A percentile compares a stretch with the other conserved stretches of the same genome.
These are phyloP conservation scores for Pythium volutum DNA, from an alignment of 352 stramenopile species.

Conservation along the genomic window DNA sequence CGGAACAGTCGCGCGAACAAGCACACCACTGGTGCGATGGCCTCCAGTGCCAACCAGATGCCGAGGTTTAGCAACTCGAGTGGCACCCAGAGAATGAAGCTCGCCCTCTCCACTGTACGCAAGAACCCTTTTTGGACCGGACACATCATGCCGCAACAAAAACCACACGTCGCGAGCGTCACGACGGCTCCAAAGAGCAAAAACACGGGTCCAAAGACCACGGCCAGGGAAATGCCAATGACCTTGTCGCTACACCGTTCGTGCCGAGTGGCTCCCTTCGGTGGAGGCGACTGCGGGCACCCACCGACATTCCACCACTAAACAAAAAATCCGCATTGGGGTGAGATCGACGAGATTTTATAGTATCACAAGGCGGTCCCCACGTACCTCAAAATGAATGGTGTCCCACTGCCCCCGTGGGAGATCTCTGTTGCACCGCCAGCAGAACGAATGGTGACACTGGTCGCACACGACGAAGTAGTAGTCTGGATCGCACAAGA, in stretches of 20 bases:
- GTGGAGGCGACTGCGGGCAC: no score
- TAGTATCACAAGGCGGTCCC: background rate
- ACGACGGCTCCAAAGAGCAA: background rate
- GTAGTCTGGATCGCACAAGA: no score
- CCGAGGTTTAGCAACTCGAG: background rate
- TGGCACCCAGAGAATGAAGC: background rate
- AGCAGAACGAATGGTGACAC: slow-evolving; percentile 3
- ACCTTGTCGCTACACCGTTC: background rate
- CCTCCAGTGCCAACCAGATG: background rate
- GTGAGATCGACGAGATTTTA: background rate
- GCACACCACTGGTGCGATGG: background rate
- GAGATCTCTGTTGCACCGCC: background rate
- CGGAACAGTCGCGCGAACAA: background rate
- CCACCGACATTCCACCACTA: background rate
- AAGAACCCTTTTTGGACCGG: background rate
- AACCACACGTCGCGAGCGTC: background rate
- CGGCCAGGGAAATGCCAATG: background rate
- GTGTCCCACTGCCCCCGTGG: background rate
- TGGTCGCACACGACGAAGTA: background rate
- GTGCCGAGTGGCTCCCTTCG: background rate
- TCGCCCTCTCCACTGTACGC: background rate
- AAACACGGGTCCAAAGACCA: background rate
- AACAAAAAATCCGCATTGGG: no score
- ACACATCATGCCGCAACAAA: background rate
- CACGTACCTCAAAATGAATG: background rate